Base-by-base conservation (phyloP, 2,329 filamentous ascomycete species). In the Monilinia laxa region DNA sequence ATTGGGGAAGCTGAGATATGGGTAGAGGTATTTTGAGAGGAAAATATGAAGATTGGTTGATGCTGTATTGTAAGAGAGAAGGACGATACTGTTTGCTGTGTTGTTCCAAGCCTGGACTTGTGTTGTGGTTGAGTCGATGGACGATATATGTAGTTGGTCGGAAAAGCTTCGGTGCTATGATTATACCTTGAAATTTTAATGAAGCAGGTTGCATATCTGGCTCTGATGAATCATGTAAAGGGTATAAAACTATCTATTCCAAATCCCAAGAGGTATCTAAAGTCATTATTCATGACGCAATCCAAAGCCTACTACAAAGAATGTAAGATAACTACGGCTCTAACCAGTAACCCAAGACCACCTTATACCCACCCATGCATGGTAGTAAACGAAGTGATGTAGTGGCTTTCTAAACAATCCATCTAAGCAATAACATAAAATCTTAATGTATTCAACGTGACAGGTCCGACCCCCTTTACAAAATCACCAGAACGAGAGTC, bases 401-500 rank as follows among this genome's bases (percentile, higher is more conserved):
- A n/a, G 20, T 23, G 28, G 3, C 55, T 14, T 60, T 35, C 42
- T 25, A 60, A 38, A 51, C 28, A 10, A 16, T 31, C 7, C 28
- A 23, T 12, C 55, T 14, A 6, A n/a, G 4, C n/a, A 56, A 11
- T 11, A 18, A 18, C 12, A 38, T 12, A 60, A 51, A 20, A 28
- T 23, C 35, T 9, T n/a, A 18, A 18, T 35, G 49, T 23, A 23
- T 38, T 38, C 3, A 16, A 40, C 10, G 2, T 20, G 35, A 51
- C 9, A 38, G 2, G n/a, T 14, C 12, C 31, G 7, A 38, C 6
- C 7, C 14, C 28, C n/a, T 60, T 45, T 60, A 60, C 23, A 64
- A 31, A 23, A 65, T 31, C 2, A 59, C 63, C 35, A 65, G 16
- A 52, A 60, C 45, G 14, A 65, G 18, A 49, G 38, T 52, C 16